phyloP scores from a whole-genome alignment of 176 grass and related monocot species.

The Paspalum vaginatum region DNA sequence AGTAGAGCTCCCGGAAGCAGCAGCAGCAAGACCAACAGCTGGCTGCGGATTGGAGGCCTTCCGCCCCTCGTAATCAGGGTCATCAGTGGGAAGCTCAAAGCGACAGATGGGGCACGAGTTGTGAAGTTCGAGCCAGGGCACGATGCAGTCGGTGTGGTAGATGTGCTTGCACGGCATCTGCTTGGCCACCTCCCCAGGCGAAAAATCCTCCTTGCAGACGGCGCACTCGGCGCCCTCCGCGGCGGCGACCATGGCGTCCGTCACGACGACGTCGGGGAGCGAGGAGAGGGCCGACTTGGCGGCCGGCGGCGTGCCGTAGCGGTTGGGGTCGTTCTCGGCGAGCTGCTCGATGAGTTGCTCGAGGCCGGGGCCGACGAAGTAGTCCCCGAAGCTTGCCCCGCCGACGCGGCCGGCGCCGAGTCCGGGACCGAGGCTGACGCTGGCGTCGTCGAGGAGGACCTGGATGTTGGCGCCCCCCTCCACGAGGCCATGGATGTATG shows the following conservation, averaged over 20 bases:
- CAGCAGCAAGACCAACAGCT: conserved; percentile 22
- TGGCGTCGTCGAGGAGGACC: conserved; percentile 70
- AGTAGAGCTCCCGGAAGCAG: conserved; percentile 42
- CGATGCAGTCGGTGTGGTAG: conserved; percentile 79
- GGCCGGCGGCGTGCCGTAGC: conserved; percentile 88
- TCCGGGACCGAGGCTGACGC: conserved; percentile 46
- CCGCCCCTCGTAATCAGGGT: conserved; percentile 73
- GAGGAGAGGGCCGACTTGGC: conserved; percentile 58
- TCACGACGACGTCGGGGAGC: conserved; percentile 71
- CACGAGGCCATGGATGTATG: conserved; percentile 68
- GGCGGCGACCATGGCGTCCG: conserved; percentile 52
- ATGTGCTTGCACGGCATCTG: conserved; percentile 97
- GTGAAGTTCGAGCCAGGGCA: conserved; percentile 94
- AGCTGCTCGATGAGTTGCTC: conserved; percentile 97
- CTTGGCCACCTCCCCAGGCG: conserved; percentile 74
- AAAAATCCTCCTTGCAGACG: conserved; percentile 91
- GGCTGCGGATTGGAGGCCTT: conserved; percentile 42
- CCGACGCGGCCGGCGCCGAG: conserved; percentile 49
- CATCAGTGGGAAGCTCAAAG: conserved; percentile 90
- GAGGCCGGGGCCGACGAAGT: conserved; percentile 83
- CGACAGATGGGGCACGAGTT: conserved; percentile 97
- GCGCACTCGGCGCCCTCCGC: conserved; percentile 76
- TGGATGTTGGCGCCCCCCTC: conserved; percentile 79
- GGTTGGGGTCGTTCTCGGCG: conserved; percentile 91
- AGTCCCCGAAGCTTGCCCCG: conserved; percentile 84